phyloP scores from a whole-genome alignment of 1,284 basidiomycete genomes.

The Melampsora larici-populina region DNA sequence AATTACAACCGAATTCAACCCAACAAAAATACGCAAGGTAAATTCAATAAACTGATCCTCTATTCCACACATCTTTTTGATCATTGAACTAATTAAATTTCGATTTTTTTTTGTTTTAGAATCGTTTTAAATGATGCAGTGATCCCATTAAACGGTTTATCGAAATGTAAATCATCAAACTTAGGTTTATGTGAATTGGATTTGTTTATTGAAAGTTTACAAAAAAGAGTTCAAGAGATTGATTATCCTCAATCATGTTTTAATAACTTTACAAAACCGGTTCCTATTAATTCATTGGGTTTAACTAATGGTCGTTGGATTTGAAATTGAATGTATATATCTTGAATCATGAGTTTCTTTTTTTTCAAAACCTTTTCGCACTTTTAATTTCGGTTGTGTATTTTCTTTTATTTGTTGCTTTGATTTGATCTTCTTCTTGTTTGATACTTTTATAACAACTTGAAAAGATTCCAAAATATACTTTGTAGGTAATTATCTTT shows the following conservation, averaged over 20 bases:
- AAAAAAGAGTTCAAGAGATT: conserved; percentile 13
- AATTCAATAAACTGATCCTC: background rate
- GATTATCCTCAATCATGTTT: conserved; percentile 4
- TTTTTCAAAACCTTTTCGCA: too few relatives aligned
- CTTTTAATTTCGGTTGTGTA: too few relatives aligned
- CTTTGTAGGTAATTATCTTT: too few relatives aligned
- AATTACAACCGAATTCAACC: conserved; percentile 3
- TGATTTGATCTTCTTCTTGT: too few relatives aligned
- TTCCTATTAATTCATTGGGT: too few relatives aligned
- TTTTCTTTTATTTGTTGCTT: too few relatives aligned
- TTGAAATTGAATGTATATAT: too few relatives aligned
- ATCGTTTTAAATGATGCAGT: conserved; percentile 84
- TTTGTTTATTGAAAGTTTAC: conserved; percentile 46
- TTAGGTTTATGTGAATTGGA: conserved; percentile 49
- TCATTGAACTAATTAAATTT: conserved; percentile 49
- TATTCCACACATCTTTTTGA: conserved; percentile 58
- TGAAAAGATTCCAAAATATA: too few relatives aligned
- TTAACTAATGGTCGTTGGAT: too few relatives aligned
- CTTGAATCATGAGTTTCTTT: too few relatives aligned
- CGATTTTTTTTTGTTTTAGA: conserved; percentile 54
- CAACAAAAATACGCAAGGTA: background rate
- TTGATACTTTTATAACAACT: too few relatives aligned
- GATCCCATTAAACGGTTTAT: conserved; percentile 66
- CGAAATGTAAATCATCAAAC: conserved; percentile 47
- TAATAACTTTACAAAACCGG: too few relatives aligned